A percentile compares a stretch with the other conserved stretches of the same genome.
These are phyloP conservation scores for Aspergillus felis DNA, from an alignment of 2,329 filamentous ascomycete species.

Conservation along the genomic window DNA sequence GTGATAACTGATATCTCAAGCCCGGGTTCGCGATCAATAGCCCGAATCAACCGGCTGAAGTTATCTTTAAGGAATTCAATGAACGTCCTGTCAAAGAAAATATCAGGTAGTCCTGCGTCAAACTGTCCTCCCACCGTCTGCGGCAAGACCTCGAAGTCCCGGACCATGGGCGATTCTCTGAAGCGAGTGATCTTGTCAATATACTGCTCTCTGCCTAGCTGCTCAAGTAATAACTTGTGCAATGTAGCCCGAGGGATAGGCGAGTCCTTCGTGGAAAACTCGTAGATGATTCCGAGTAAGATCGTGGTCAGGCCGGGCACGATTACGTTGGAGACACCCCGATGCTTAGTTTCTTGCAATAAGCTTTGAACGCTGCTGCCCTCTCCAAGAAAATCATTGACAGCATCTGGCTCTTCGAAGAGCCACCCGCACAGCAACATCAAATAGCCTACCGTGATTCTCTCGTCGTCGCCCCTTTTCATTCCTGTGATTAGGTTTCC, in stretches of 20 bases:
- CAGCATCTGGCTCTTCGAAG: conserved; percentile 84
- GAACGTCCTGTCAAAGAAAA: conserved; percentile 81
- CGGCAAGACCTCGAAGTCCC: conserved; percentile 84
- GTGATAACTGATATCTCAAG: conserved; percentile 77
- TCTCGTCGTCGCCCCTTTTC: conserved; percentile 70
- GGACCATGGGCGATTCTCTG: conserved; percentile 70
- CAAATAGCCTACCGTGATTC: conserved; percentile 77
- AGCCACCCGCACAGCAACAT: conserved; percentile 88
- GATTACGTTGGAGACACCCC: conserved; percentile 58
- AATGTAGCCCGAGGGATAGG: conserved; percentile 78
- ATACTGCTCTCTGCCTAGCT: conserved; percentile 82
- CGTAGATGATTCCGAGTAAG: conserved; percentile 83
- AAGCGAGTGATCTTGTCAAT: conserved; percentile 75
- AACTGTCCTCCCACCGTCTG: conserved; percentile 59
- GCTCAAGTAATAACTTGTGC: conserved; percentile 70
- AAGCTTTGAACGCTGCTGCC: conserved; percentile 88
- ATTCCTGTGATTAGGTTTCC: conserved; percentile 80
- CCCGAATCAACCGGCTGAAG: conserved; percentile 76
- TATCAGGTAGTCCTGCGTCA: conserved; percentile 63
- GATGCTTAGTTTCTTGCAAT: conserved; percentile 68
- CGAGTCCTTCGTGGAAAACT: conserved; percentile 97
- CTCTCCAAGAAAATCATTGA: conserved; percentile 89
- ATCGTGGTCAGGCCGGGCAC: conserved; percentile 80
- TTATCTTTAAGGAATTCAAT: conserved; percentile 96
- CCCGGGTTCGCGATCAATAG: conserved; percentile 86